Base-by-base conservation (phyloP, 257 asterid genomes). In the Gentiana straminea region DNA sequence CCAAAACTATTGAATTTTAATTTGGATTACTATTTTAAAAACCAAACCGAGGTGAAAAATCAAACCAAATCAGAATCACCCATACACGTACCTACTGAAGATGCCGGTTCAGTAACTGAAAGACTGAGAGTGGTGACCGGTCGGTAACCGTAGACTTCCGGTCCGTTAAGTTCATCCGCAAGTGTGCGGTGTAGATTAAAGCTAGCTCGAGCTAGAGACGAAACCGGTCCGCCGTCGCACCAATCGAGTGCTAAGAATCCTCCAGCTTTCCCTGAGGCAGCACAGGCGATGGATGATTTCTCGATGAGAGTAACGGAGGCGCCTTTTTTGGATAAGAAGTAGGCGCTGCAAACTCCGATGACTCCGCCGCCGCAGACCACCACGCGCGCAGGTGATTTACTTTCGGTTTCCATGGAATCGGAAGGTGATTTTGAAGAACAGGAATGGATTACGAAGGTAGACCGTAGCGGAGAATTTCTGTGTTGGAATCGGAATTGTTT, bases 331-430 rank as follows among this genome's bases (percentile, higher is more conserved):
- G 96, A 79, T 33, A 84, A 34, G 77, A 84, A 90, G 64, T 86
- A 90, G 13, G 98, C 96, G 48, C 87, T 73, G 96, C 94, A 84
- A 5, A 81, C 95, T 33, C 98, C 98, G 78, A 90, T 86, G 9
- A 86, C 75, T 2, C 98, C 96, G 39, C 98, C 96, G 75, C 96
- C 98, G 84, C 96, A 86, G 13, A 90, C 95, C 52, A 83, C 86
- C 44, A 86, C 94, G 32, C 68, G 69, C 47, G 79, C 79, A 2
- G 86, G 77, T 9, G 78, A 68, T 53, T 69, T 64, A 51, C 55
- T 57, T 10, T 5, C 69, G 36, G 68, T 39, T 35, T 76, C 86
- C 95, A 81, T 86, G 3, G 76, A 24, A 50, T 59, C 36, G 7
- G 66, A 3, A 38, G 57, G 13, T 12, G 73, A 52, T 5, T 5